Base-by-base conservation (phyloP, 176 grass and related monocot species). In the Leersia perrieri region DNA sequence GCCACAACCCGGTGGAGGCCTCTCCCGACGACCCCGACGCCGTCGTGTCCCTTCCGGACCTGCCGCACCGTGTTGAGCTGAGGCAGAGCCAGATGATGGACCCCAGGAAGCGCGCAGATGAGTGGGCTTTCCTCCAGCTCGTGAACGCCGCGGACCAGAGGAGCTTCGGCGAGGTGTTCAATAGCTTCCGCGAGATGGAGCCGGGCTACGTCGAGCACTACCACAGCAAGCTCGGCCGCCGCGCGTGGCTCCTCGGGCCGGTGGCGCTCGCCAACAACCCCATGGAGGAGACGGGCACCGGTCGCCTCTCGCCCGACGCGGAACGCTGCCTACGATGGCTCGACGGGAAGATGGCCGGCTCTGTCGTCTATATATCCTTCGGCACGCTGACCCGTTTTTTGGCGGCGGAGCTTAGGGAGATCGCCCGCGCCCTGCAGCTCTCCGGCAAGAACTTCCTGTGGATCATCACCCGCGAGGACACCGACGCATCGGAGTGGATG, bases 171-270 rank as follows among this genome's bases (percentile, higher is more conserved):
- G 53, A 60, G 53, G 16, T 93, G 29, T 41, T 60, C 29, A 93
- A 94, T 53, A 94, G 88, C 78, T 94, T 90, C 73, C 34, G 76
- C 36, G 85, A 94, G 41, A 42, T 94, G 26, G 88, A 94, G 58
- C 38, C 60, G 28, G 91, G 57, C 47, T 90, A 86, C 63, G 62
- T 66, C 22, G 63, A 79, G 22, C 62, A 81, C 57, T 33, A 72
- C 47, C 49, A 33, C 22, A 15, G 68, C 4, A 7, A 30, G 18
- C 1, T 53, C 7, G 26, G 72, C 12, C 76, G 30, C 36, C 85
- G 72, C 25, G 30, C 40, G 20, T 90, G 84, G 91, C 34, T 61
- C 38, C 69, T 93, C 1, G 87, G 91, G 22, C 91, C 87, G 3
- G 29, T 85, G 16, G 80, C 79, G 8, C 36, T 85, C n/a, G 45